Conservation (phyloP, 1,139 yeast genomes). For the Torulaspora pretoriensis region DNA sequence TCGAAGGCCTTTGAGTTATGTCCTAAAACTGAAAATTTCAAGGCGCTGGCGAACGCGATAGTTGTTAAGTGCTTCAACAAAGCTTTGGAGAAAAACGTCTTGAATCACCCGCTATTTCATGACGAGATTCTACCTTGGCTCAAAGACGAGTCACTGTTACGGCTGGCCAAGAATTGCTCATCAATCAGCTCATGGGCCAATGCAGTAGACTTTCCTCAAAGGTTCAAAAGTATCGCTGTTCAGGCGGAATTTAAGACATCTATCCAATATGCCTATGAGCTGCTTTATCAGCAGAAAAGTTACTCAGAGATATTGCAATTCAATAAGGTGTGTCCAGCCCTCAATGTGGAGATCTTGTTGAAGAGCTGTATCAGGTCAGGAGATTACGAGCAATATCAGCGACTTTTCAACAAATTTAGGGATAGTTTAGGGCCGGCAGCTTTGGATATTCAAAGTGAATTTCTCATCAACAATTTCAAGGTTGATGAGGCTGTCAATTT, state of each 20-base stretch:
- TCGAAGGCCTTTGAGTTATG: conserved; percentile 21
- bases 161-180: conserved; percentile 17
- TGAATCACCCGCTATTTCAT: conserved; percentile 19
- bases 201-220: conserved; percentile 28
- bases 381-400: conserved; percentile 20
- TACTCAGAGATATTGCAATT: conserved; percentile 23
- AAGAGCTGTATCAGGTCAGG: conserved; percentile 31
- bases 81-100: conserved; percentile 16
- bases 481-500: conserved; percentile 25
- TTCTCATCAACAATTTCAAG: conserved; percentile 22
- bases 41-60: conserved; percentile 22
- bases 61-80: conserved; percentile 18
- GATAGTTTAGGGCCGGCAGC: conserved; percentile 16
- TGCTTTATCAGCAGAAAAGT: conserved; percentile 20
- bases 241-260: conserved; percentile 31
- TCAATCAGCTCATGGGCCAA: conserved; percentile 18
- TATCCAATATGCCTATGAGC: conserved; percentile 24
- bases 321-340: conserved; percentile 28
- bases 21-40: conserved; percentile 24
- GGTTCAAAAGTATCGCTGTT: conserved; percentile 28
- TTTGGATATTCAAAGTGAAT: conserved; percentile 26
- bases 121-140: conserved; percentile 24
- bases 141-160: conserved; percentile 22
- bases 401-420: conserved; percentile 20
- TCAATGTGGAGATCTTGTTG: conserved; percentile 25